These are phyloP conservation scores for Cyberlindnera mycetangii DNA, from an alignment of 805 yeast species.

Conservation along the genomic window DNA sequence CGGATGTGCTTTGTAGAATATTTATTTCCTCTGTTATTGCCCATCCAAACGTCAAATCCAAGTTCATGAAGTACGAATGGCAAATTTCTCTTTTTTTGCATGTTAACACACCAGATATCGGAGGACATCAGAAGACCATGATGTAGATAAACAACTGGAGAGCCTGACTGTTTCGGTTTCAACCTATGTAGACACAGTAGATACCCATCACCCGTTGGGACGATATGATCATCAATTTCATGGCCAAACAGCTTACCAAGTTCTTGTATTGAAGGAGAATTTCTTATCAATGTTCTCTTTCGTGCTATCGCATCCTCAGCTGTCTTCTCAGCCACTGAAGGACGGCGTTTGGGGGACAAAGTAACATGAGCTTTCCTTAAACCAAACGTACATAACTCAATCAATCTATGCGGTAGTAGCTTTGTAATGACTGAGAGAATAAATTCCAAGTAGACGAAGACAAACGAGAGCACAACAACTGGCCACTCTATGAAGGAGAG, in stretches of 20 bases:
- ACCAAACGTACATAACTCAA: conserved; percentile 23
- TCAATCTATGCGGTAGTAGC: conserved; percentile 42
- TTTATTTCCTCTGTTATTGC: conserved; percentile 90
- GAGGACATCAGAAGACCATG: conserved; percentile 90
- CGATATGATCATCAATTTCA: conserved; percentile 70
- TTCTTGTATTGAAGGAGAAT: conserved; percentile 54
- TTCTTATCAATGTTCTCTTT: conserved; percentile 30
- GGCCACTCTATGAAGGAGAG: conserved; percentile 49
- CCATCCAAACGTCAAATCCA: conserved; percentile 95
- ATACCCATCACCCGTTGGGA: conserved; percentile 74
- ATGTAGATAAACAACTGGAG: conserved; percentile 73
- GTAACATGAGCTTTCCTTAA: background rate
- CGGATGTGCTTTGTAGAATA: conserved; percentile 75
- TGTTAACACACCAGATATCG: conserved; percentile 69
- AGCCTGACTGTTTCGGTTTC: conserved; percentile 34
- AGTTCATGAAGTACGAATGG: conserved; percentile 75
- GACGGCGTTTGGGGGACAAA: conserved; percentile 2
- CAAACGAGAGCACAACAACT: conserved; percentile 40
- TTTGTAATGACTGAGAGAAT: conserved; percentile 42
- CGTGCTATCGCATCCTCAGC: conserved; percentile 17
- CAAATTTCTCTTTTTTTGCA: conserved; percentile 48
- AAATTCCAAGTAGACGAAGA: conserved; percentile 49
- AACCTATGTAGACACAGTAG: conserved; percentile 73
- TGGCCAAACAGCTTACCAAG: conserved; percentile 71
- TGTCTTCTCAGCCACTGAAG: conserved; percentile 1